A percentile compares a stretch with the other conserved stretches of the same genome.
phyloP scores from a whole-genome alignment of 225 moss, liverwort and hornwort species.

The Marchantia polymorpha region DNA sequence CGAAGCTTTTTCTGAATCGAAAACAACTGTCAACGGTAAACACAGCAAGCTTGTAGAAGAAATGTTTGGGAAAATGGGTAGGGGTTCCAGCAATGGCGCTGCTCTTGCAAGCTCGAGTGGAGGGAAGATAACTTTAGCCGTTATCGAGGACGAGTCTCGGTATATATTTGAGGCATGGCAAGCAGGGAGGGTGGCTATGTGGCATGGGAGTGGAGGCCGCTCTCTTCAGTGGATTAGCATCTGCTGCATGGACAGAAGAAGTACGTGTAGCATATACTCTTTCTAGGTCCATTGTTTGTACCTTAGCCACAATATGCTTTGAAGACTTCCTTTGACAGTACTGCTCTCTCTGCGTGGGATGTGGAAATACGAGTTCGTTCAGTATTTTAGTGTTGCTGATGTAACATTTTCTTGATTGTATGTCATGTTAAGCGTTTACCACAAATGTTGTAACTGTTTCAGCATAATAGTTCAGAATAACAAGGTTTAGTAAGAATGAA shows the following conservation, averaged over 20 bases:
- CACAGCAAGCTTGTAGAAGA: constrained; percentile 55
- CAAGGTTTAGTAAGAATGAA: not conserved
- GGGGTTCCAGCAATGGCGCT: constrained; percentile 26
- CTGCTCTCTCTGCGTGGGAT: not conserved
- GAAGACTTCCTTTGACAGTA: not conserved
- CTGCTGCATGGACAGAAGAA: constrained; percentile 84
- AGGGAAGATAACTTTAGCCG: constrained; percentile 41
- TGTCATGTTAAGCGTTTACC: not conserved
- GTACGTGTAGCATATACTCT: constrained; percentile 34
- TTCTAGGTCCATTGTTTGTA: not conserved
- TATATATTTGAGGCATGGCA: constrained; percentile 87
- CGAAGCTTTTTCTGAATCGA: constrained; percentile 35
- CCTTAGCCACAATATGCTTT: not conserved
- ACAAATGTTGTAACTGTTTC: not conserved
- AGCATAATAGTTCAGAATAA: no score
- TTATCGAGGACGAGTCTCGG: constrained; percentile 72
- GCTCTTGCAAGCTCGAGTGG: constrained; percentile 37
- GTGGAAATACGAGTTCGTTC: not conserved
- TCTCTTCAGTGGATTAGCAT: constrained; percentile 92
- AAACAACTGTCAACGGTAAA: constrained; percentile 50
- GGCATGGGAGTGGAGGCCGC: constrained; percentile 75
- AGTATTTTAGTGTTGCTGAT: not conserved
- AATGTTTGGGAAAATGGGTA: constrained; percentile 42
- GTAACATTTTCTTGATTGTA: not conserved
- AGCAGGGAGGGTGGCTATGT: constrained; percentile 72